Evolutionary conservation across 176 grass and related monocot genomes (phyloP), one percentile per base, ranked within the genome.

Genomic region (Paspalum vaginatum): DNA sequence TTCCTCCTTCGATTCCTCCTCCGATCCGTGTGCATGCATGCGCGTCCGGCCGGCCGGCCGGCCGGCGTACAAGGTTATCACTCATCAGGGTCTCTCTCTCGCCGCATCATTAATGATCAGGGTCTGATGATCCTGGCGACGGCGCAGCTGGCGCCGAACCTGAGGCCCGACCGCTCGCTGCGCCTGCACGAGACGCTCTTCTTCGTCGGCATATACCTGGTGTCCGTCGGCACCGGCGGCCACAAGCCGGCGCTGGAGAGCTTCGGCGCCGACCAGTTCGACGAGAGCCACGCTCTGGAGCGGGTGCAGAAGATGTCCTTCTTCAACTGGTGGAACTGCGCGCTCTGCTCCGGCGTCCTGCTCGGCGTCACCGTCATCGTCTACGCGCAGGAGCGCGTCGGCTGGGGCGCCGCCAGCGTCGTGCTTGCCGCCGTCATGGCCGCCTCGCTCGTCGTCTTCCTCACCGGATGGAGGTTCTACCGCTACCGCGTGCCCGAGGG

Each of bases 271-370:
- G 94, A 97, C 82, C 94, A 94, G 64, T 97, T 97, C 65, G 94
- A 97, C 27, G 94, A 92, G 49, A n/a, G 79, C 75, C 76, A 97
- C 41, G 44, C 68, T 0, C 40, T 4, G 24, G 94, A 97, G 85
- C 72, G 91, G 45, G 82, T 71, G 42, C 77, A 89, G 65, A 97
- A 94, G 87, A 97, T 97, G 91, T 97, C 94, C 21, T 97, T 79
- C 87, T 97, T 97, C 82, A 94, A 97, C 79, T 97, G 91, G 91
- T 97, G 94, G 94, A 94, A 68, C 82, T 97, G 83, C 50, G 85
- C 79, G 15, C 85, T 97, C 68, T 89, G 94, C 79, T 60, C 83
- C 0, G 89, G 91, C 2, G 15, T 94, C 2, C 27, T 94, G 4
- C 85, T 97, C 8, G 94, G 91, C n/a, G 89, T 88, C 87, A 92